phyloP scores from a whole-genome alignment of 129 eudicot genomes.

The Flaveria brownii region DNA sequence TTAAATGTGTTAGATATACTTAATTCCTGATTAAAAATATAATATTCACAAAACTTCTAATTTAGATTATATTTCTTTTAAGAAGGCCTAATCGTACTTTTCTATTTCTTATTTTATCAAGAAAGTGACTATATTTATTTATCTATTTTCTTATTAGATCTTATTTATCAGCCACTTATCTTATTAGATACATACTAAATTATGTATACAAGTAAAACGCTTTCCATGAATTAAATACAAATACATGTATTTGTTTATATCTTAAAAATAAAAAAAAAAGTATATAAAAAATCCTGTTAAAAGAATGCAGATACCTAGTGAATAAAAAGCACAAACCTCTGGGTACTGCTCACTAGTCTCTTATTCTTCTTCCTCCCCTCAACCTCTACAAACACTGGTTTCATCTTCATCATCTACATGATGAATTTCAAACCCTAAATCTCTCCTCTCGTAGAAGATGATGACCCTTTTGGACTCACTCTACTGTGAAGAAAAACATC shows the following conservation, averaged over 20 bases:
- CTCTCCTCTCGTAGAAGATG: conserved; percentile 45
- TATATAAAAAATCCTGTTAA: conserved; percentile 8
- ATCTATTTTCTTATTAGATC: too few relatives aligned
- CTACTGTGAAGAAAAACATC: conserved; percentile 62
- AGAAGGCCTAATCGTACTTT: too few relatives aligned
- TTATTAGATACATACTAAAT: neutral
- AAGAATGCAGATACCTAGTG: conserved; percentile 34
- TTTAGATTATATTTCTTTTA: too few relatives aligned
- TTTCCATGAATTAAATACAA: neutral
- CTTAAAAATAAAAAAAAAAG: neutral
- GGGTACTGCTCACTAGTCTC: conserved; percentile 43
- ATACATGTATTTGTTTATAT: neutral
- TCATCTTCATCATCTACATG: conserved; percentile 24
- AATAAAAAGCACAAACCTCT: conserved; percentile 41
- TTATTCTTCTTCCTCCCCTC: conserved; percentile 11
- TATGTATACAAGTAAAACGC: neutral
- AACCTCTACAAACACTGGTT: conserved; percentile 13
- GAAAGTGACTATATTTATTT: too few relatives aligned
- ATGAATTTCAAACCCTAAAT: conserved; percentile 38
- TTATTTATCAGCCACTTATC: too few relatives aligned
- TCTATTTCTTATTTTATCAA: too few relatives aligned
- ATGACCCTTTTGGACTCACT: conserved; percentile 50
- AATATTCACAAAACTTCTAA: too few relatives aligned
- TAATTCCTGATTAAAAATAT: too few relatives aligned
- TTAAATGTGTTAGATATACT: too few relatives aligned